phyloP scores from a whole-genome alignment of 116 monocot genomes.

The Dioscorea cayenensis region DNA sequence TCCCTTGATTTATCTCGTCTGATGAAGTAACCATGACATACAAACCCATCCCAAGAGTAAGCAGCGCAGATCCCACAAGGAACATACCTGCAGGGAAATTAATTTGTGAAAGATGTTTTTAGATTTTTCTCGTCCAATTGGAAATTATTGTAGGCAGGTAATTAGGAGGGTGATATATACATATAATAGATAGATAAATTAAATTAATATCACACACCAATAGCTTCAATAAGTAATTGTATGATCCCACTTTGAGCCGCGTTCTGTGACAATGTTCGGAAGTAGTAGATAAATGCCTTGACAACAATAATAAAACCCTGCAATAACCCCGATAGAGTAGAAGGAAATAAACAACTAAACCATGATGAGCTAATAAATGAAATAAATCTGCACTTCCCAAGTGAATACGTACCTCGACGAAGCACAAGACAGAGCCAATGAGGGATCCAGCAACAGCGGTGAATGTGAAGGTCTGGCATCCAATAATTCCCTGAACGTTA shows the following conservation, averaged over 20 bases:
- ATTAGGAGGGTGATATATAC: neutral
- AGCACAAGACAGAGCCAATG: conserved; percentile 50
- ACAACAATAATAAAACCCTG: conserved; percentile 46
- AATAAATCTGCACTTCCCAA: neutral
- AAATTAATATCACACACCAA: conserved; percentile 16
- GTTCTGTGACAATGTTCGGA: conserved; percentile 13
- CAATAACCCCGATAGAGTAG: neutral
- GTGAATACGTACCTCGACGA: conserved; percentile 37
- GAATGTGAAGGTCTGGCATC: conserved; percentile 44
- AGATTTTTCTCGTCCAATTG: neutral
- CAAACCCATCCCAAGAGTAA: conserved; percentile 53
- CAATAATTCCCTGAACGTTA: neutral
- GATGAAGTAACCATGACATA: conserved; percentile 42
- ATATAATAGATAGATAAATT: neutral
- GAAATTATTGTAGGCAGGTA: neutral
- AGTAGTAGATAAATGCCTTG: conserved; percentile 25
- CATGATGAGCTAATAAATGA: neutral
- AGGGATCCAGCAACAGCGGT: conserved; percentile 56
- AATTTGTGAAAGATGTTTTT: too few relatives aligned
- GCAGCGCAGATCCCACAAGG: conserved; percentile 58
- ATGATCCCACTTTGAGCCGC: conserved; percentile 26
- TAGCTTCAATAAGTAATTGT: conserved; percentile 40
- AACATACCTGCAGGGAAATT: conserved; percentile 40
- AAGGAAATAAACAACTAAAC: neutral
- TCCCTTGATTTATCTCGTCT: conserved; percentile 1